Evolutionary conservation across 176 grass and related monocot genomes (phyloP), one percentile per base, ranked within the genome.

Genomic region (Alopecurus myosuroides): DNA sequence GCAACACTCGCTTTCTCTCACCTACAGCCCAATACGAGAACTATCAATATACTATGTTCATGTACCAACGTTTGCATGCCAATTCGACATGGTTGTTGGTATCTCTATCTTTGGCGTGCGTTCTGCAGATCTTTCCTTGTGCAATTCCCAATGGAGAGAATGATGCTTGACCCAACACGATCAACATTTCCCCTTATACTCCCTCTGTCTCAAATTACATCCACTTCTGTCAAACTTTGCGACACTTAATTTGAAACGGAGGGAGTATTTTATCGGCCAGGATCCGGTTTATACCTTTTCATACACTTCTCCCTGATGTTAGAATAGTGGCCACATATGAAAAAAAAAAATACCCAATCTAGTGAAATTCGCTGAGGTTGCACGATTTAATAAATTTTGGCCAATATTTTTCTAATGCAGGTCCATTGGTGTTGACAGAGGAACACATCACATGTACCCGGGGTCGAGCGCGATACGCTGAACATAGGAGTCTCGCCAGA

Each of bases 111-210:
- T 75, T 75, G 72, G 46, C 72, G 72, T 75, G 72, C 34, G 9
- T 33, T 52, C 29, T 75, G 29, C 28, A 75, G 4, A 51, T 75
- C 72, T 51, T 75, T 51, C 72, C 72, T 75, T 75, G 72, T 49
- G n/a, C 17, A 11, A 51, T 75, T 75, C 72, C 72, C 72, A n/a
- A 75, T 34, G 46, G 28, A 51, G 72, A 75, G 72, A 75, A 75
- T 45, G 72, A 75, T 75, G 45, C 45, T 20, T 34, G 28, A 75
- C 72, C 72, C 72, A 75, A 75, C 72, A 46, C 45, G 44, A 75
- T 75, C 72, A 6, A 7, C 9, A 30, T 34, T 75, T 51, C 22
- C 18, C 33, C 61, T 9, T 67, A n/a, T n/a, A n/a, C n/a, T n/a
- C n/a, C n/a, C n/a, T n/a, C n/a, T n/a, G n/a, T n/a, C n/a, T n/a